A percentile compares a stretch with the other conserved stretches of the same genome.
Conservation (phyloP, 2,329 filamentous ascomycete genomes). For the Polytolypa hystricis region DNA sequence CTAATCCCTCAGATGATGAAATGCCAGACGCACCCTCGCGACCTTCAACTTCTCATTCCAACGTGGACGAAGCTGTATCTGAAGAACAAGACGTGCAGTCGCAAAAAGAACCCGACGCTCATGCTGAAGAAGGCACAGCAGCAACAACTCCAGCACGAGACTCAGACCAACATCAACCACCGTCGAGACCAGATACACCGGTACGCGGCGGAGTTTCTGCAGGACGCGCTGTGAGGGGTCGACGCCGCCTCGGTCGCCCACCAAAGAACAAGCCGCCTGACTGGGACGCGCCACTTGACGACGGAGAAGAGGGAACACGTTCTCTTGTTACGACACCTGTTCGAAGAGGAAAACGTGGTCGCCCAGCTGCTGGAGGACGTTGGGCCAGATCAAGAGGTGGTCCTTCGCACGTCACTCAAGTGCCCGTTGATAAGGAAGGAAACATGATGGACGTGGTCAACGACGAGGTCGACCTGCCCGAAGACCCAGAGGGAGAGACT, state of each 20-base stretch:
- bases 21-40: constrained; percentile 29
- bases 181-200: constrained; percentile 41
- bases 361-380: constrained; percentile 46
- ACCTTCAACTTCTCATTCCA: constrained; percentile 24
- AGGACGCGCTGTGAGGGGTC: constrained; percentile 49
- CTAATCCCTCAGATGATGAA: constrained; percentile 36
- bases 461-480: constrained; percentile 81
- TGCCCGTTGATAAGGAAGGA: constrained; percentile 86
- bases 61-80: constrained; percentile 21
- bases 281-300: constrained; percentile 55
- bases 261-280: constrained; percentile 75
- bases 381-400: constrained; percentile 65
- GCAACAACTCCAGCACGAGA: constrained; percentile 26
- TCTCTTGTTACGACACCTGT: constrained; percentile 40
- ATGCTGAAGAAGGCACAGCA: constrained; percentile 17
- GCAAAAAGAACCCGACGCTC: constrained; percentile 2
- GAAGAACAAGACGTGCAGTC: constrained; percentile 8
- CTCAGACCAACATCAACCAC: constrained; percentile 26
- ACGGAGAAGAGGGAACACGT: constrained; percentile 34
- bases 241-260: constrained; percentile 67
- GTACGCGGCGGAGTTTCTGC: constrained; percentile 31
- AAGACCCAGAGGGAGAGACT: constrained; percentile 76
- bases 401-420: constrained; percentile 65
- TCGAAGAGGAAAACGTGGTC: constrained; percentile 51
- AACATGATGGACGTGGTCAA: constrained; percentile 82